Evolutionary conservation across 2,329 filamentous ascomycete genomes (phyloP).

Genomic region (Sclerotinia minor): DNA sequence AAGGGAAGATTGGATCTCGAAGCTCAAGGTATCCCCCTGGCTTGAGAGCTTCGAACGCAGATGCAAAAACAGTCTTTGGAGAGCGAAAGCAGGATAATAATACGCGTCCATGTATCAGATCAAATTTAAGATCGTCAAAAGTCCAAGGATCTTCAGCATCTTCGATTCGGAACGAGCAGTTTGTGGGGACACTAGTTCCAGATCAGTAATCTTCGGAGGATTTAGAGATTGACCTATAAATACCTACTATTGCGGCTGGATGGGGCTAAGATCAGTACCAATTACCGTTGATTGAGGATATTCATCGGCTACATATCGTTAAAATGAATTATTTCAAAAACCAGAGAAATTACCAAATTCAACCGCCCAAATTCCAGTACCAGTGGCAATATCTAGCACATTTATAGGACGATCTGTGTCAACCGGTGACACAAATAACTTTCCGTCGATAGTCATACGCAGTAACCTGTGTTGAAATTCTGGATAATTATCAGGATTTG

Average conservation of each 20-base stretch:
- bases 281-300: constrained; percentile 33
- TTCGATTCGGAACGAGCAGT: constrained; percentile 41
- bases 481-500: not conserved
- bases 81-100: constrained; percentile 15
- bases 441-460: constrained; percentile 21
- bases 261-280: constrained; percentile 36
- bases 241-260: constrained; percentile 34
- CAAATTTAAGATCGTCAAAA: constrained; percentile 25
- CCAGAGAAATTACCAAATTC: constrained; percentile 30
- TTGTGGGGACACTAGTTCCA: constrained; percentile 31
- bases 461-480: constrained; percentile 19
- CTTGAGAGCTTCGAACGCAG: constrained; percentile 7
- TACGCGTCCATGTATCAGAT: constrained; percentile 15
- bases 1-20: constrained; percentile 20
- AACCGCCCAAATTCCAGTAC: constrained; percentile 22
- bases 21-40: constrained; percentile 23
- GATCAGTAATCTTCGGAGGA: not conserved
- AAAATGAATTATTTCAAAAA: constrained; percentile 26
- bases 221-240: not conserved
- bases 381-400: constrained; percentile 21
- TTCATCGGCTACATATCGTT: constrained; percentile 35
- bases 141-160: constrained; percentile 41
- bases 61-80: constrained; percentile 12
- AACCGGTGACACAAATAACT: constrained; percentile 17
- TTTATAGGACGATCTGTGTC: constrained; percentile 3